Evolutionary conservation across 2,329 filamentous ascomycete species (phyloP), one percentile per base, ranked within the genome.

Genomic region (Phaeosphaeriaceae sp.): DNA sequence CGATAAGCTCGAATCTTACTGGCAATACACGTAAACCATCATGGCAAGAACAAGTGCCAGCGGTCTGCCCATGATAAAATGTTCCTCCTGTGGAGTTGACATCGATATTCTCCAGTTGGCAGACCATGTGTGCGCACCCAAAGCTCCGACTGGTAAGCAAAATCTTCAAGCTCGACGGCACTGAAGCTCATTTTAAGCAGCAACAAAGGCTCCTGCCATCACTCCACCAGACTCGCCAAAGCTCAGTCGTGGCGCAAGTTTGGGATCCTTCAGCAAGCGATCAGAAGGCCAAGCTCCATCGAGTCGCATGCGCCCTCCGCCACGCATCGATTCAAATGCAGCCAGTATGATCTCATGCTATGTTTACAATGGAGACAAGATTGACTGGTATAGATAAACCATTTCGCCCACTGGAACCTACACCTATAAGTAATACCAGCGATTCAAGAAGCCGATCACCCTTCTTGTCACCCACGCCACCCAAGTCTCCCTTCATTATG

Each of bases 81-180:
- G 77, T 63, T 78, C 75, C 22, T 74, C 69, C 48, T 78, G 76
- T 63, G 71, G 70, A 46, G 68, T 71, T 53, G 87, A 93, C 70
- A 91, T 97, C 58, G 89, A 93, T 73, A 95, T 97, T 67, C 89
- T 90, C 42, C 82, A 89, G 76, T 91, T 97, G 89, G 92, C 91
- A 61, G 92, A 96, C 61, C 93, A 97, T 81, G 76, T 91, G 60
- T 97, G 93, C 77, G 76, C 77, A 47, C 80, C 76, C 25, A 27
- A 27, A 57, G 59, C 76, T 61, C 65, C 73, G 55, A 51, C 51
- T 17, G 72, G 81, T 78, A 79, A 80, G 70, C 84, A 85, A 21
- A 20, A 27, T 45, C n/a, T 47, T 6, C 17, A 21, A 7, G 24
- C 11, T 20, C 51, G 25, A 50, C 49, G 20, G 24, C 36, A 36